These are phyloP conservation scores for Paecilomyces fulvus DNA, from an alignment of 2,329 filamentous ascomycete species.

Conservation along the genomic window DNA sequence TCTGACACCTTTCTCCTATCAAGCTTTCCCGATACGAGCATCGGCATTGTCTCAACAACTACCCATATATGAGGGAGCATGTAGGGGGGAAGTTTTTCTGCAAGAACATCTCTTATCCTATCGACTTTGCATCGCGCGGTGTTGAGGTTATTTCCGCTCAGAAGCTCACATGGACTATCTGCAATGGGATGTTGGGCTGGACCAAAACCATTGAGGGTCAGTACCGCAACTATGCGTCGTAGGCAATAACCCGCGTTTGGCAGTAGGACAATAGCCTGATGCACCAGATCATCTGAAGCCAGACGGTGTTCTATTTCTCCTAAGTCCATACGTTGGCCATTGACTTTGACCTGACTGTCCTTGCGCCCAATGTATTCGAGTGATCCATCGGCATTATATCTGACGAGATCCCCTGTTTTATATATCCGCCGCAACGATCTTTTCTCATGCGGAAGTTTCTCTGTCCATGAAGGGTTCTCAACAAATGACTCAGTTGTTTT, in stretches of 20 bases:
- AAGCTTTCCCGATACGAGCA: slow-evolving; percentile 28
- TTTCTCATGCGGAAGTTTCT: slow-evolving; percentile 8
- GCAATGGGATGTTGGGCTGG: slow-evolving; percentile 18
- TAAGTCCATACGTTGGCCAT: slow-evolving; percentile 58
- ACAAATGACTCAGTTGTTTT: slow-evolving; percentile 25
- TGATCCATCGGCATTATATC: slow-evolving; percentile 26
- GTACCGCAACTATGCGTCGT: slow-evolving; percentile 37
- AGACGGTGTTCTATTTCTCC: slow-evolving; percentile 39
- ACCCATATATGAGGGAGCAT: slow-evolving; percentile 37
- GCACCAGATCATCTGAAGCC: slow-evolving; percentile 22
- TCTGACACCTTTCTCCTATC: slow-evolving; percentile 31
- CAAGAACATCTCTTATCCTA: slow-evolving; percentile 28
- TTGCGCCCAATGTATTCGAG: slow-evolving; percentile 47
- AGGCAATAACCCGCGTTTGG: slow-evolving; percentile 35
- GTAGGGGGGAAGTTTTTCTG: slow-evolving; percentile 37
- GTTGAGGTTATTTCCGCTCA: slow-evolving; percentile 15
- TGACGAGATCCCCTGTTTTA: slow-evolving; percentile 24
- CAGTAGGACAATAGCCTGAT: slow-evolving; percentile 35
- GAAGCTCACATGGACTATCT: slow-evolving; percentile 24
- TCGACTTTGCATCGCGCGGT: slow-evolving; percentile 21
- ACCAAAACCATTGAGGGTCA: slow-evolving; percentile 25
- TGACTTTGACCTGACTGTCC: slow-evolving; percentile 58
- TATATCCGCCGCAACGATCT: slow-evolving; percentile 15
- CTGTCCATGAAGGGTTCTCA: slow-evolving; percentile 18
- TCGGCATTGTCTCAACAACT: slow-evolving; percentile 33